Percentiles rank a stretch among this genome's conserved stretches.
Evolutionary conservation across 2,329 filamentous ascomycete species (phyloP).

Genomic region (Claviceps sp.): DNA sequence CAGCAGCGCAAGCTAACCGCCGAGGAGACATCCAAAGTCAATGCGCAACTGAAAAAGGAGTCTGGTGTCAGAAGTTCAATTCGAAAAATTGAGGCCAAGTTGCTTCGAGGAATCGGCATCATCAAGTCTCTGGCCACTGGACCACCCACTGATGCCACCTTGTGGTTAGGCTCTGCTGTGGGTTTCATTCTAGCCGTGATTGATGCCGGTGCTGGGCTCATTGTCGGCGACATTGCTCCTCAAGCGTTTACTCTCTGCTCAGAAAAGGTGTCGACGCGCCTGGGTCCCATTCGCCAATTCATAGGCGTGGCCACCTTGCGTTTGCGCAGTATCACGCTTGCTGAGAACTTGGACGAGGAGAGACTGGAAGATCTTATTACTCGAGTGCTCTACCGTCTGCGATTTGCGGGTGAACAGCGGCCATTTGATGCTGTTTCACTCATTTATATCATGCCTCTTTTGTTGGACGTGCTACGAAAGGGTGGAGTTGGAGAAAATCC

Average conservation of each 20-base stretch:
- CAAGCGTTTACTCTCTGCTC: constrained; percentile 70
- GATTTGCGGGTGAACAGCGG: constrained; percentile 85
- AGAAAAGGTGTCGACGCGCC: constrained; percentile 56
- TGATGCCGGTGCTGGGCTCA: constrained; percentile 64
- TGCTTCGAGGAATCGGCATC: constrained; percentile 75
- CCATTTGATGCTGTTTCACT: constrained; percentile 82
- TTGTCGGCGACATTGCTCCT: constrained; percentile 70
- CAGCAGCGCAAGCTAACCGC: constrained; percentile 79
- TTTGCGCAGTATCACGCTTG: constrained; percentile 60
- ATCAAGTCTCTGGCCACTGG: constrained; percentile 70
- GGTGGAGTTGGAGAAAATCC: constrained; percentile 60
- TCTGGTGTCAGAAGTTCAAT: constrained; percentile 64
- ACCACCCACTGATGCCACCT: constrained; percentile 74
- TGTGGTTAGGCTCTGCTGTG: constrained; percentile 80
- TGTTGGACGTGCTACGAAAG: constrained; percentile 64
- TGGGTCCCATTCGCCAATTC: constrained; percentile 68
- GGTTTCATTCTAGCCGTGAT: constrained; percentile 60
- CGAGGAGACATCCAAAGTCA: constrained; percentile 82
- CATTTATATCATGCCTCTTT: constrained; percentile 72
- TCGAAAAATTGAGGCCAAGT: constrained; percentile 50
- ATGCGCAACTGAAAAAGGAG: constrained; percentile 82
- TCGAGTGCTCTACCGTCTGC: constrained; percentile 76
- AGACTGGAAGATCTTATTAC: constrained; percentile 76
- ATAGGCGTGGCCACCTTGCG: constrained; percentile 79
- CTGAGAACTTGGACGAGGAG: constrained; percentile 61